Conservation (phyloP, 106 monocot genomes). For the Alisma plantagoaquatica region DNA sequence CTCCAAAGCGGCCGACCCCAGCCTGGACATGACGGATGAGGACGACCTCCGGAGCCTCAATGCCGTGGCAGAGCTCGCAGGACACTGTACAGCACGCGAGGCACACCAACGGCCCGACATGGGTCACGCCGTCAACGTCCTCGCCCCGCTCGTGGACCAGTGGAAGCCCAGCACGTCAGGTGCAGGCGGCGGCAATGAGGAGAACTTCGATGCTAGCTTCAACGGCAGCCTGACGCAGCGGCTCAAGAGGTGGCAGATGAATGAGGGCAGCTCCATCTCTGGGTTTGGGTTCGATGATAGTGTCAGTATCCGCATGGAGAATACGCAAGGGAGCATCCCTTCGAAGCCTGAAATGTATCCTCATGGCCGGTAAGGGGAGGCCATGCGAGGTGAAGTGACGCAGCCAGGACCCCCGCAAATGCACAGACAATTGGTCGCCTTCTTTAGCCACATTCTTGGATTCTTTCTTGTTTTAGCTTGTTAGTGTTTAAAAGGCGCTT, state of each 20-base stretch:
- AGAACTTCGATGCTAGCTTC: too few species aligned
- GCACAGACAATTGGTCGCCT: too few species aligned
- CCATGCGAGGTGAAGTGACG: too few species aligned
- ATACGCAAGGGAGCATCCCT: conserved; percentile 8
- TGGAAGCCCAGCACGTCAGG: conserved; percentile 39
- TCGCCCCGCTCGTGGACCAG: conserved; percentile 47
- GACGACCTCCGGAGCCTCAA: conserved; percentile 22
- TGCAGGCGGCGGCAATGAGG: conserved; percentile 2
- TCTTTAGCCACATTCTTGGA: too few species aligned
- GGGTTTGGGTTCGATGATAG: conserved; percentile 11
- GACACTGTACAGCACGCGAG: too few species aligned
- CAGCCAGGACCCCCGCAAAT: too few species aligned
- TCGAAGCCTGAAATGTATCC: conserved; percentile 5
- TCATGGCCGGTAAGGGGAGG: conserved; percentile 1
- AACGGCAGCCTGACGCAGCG: conserved; percentile 24
- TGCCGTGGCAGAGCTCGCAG: conserved; percentile 59
- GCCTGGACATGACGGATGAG: conserved; percentile 29
- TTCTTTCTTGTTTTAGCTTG: too few species aligned
- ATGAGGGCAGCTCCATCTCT: conserved; percentile 17
- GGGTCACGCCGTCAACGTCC: conserved; percentile 58
- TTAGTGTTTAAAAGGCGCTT: too few species aligned
- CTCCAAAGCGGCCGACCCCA: conserved; percentile 26
- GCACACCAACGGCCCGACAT: too few species aligned
- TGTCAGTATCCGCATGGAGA: conserved; percentile 1
- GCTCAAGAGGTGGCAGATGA: conserved; percentile 45